A percentile compares a stretch with the other conserved stretches of the same genome.
These are phyloP conservation scores for Calamus simplicifolius DNA, from an alignment of 176 grass and related monocot genomes.

Conservation along the genomic window DNA sequence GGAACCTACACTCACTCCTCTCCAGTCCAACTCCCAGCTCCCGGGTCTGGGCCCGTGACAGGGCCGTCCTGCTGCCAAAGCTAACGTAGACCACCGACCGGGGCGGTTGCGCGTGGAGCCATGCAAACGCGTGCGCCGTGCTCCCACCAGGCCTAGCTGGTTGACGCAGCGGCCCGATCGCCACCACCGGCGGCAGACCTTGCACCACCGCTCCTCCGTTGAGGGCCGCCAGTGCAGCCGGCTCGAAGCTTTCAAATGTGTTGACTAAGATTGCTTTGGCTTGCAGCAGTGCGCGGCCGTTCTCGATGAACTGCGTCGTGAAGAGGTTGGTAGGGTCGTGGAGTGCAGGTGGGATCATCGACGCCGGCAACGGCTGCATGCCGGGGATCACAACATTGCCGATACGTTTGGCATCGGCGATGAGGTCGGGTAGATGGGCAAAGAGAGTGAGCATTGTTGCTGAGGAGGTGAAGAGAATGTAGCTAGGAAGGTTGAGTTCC, in stretches of 20 bases:
- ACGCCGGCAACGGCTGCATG: neutral
- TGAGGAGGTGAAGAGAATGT: conserved; percentile 41
- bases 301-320: conserved; percentile 44
- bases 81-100: conserved; percentile 53
- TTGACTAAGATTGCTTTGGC: conserved; percentile 35
- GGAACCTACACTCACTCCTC: conserved; percentile 36
- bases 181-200: conserved; percentile 24
- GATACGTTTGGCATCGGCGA: conserved; percentile 13
- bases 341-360: conserved; percentile 16
- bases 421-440: conserved; percentile 33
- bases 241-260: conserved; percentile 48
- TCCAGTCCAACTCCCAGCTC: conserved; percentile 55
- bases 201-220: conserved; percentile 25
- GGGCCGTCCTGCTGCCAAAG: conserved; percentile 50
- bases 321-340: conserved; percentile 34
- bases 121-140: neutral
- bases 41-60: conserved; percentile 20
- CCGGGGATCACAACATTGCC: conserved; percentile 41
- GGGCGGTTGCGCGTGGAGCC: conserved; percentile 43
- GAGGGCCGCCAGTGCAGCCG: conserved; percentile 32
- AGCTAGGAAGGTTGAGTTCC: conserved; percentile 19
- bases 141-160: neutral
- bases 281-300: conserved; percentile 17
- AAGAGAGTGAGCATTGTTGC: conserved; percentile 46
- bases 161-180: conserved; percentile 23